These are phyloP conservation scores for Scheffersomyces segobiensis DNA, from an alignment of 1,139 yeast species.

Conservation along the genomic window DNA sequence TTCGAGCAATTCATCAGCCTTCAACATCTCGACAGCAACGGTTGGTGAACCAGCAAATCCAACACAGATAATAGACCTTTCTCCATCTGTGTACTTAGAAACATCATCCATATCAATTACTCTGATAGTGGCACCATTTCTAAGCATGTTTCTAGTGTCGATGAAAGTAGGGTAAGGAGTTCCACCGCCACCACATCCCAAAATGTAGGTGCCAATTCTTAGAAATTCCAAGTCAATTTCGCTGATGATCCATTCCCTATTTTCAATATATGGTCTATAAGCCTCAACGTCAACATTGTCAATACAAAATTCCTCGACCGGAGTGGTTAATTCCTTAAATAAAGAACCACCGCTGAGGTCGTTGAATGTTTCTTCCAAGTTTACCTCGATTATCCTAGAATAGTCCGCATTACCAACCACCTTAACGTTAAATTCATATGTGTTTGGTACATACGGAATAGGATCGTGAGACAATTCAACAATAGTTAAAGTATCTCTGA, in stretches of 20 bases:
- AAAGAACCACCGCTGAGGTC: neutral
- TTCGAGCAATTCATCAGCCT: conserved; percentile 33
- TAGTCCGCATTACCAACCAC: conserved; percentile 41
- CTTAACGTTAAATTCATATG: conserved; percentile 33
- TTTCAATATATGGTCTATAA: conserved; percentile 35
- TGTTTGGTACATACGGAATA: conserved; percentile 37
- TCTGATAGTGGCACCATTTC: conserved; percentile 30
- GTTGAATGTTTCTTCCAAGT: conserved; percentile 13
- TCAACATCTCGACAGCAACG: conserved; percentile 42
- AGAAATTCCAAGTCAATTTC: conserved; percentile 41
- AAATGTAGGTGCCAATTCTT: conserved; percentile 43
- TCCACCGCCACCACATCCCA: conserved; percentile 56
- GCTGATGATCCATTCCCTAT: conserved; percentile 40
- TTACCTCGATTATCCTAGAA: neutral
- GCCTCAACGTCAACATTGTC: conserved; percentile 16
- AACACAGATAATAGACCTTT: conserved; percentile 34
- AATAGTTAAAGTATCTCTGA: conserved; percentile 4
- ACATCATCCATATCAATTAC: conserved; percentile 35
- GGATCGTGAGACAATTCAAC: conserved; percentile 35
- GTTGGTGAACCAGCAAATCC: conserved; percentile 51
- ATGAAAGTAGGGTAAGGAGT: conserved; percentile 43
- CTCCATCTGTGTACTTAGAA: conserved; percentile 16
- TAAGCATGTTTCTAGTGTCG: conserved; percentile 30
- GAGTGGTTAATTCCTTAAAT: neutral
- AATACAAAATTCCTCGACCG: neutral